A percentile compares a stretch with the other conserved stretches of the same genome.
phyloP scores from a whole-genome alignment of 2,329 filamentous ascomycete genomes.

The Paracoccidioides brasiliensis region DNA sequence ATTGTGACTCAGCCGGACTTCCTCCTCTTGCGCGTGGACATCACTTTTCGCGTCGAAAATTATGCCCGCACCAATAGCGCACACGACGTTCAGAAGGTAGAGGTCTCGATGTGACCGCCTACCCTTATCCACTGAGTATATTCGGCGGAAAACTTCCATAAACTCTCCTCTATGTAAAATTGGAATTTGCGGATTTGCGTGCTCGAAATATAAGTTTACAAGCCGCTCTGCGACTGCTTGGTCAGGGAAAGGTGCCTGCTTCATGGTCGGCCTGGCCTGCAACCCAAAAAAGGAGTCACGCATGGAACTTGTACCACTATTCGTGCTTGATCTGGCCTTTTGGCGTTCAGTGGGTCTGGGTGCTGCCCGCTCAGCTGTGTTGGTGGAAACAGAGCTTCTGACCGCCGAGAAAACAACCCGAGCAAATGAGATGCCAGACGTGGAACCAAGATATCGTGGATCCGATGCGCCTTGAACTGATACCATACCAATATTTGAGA shows the following conservation, averaged over 20 bases:
- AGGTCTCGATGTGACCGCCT: constrained; percentile 63
- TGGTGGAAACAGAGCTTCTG: constrained; percentile 53
- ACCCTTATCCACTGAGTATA: constrained; percentile 57
- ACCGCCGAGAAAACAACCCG: constrained; percentile 89
- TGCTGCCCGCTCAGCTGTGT: constrained; percentile 51
- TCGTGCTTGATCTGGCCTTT: constrained; percentile 17
- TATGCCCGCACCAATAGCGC: constrained; percentile 87
- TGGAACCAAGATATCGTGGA: constrained; percentile 67
- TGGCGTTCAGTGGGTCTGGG: constrained; percentile 42
- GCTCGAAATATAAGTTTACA: constrained; percentile 80
- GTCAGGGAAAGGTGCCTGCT: constrained; percentile 71
- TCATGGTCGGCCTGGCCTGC: constrained; percentile 77
- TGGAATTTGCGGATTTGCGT: constrained; percentile 91
- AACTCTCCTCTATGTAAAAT: constrained; percentile 83
- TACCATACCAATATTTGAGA: constrained; percentile 60
- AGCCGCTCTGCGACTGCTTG: constrained; percentile 59
- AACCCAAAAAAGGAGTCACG: constrained; percentile 95
- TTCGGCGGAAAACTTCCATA: constrained; percentile 71
- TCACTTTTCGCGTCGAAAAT: constrained; percentile 50
- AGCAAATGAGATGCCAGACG: constrained; percentile 86
- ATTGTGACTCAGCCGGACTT: background rate
- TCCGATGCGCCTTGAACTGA: constrained; percentile 68
- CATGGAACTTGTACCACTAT: constrained; percentile 60
- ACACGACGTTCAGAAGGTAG: constrained; percentile 95
- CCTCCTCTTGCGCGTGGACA: constrained; percentile 7